Conservation (phyloP, 176 grass and related monocot species). For the Canna indica region DNA sequence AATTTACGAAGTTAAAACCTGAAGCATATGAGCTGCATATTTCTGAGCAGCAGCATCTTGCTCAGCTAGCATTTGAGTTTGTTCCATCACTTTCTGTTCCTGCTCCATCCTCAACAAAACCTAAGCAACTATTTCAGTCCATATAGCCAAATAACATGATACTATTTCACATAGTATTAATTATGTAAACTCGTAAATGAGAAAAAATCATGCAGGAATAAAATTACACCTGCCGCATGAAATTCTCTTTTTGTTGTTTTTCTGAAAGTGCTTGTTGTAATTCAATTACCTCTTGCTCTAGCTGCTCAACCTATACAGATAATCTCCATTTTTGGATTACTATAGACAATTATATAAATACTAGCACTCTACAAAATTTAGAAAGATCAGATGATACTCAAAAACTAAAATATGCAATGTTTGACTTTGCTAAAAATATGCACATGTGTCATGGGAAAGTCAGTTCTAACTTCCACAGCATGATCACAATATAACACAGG, state of each 20-base stretch:
- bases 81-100: constrained; percentile 81
- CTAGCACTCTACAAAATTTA: background rate
- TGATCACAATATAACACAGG: too few relatives aligned
- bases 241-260: constrained; percentile 83
- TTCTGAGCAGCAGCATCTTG: constrained; percentile 75
- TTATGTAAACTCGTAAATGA: constrained; percentile 11
- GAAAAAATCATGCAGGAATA: constrained; percentile 10
- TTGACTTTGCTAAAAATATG: background rate
- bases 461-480: too few relatives aligned
- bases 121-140: constrained; percentile 22
- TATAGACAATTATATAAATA: background rate
- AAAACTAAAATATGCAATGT: background rate
- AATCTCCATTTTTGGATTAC: background rate
- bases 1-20: constrained; percentile 41
- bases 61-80: constrained; percentile 65
- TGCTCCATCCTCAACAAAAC: constrained; percentile 85
- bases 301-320: constrained; percentile 58
- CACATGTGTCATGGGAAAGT: too few relatives aligned
- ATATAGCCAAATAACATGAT: background rate
- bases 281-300: constrained; percentile 61
- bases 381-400: background rate
- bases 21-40: constrained; percentile 65
- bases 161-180: background rate
- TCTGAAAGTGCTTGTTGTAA: constrained; percentile 40
- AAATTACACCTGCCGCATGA: constrained; percentile 74